Base-by-base conservation (phyloP, 306 rosid species). In the Cicer arietinum region DNA sequence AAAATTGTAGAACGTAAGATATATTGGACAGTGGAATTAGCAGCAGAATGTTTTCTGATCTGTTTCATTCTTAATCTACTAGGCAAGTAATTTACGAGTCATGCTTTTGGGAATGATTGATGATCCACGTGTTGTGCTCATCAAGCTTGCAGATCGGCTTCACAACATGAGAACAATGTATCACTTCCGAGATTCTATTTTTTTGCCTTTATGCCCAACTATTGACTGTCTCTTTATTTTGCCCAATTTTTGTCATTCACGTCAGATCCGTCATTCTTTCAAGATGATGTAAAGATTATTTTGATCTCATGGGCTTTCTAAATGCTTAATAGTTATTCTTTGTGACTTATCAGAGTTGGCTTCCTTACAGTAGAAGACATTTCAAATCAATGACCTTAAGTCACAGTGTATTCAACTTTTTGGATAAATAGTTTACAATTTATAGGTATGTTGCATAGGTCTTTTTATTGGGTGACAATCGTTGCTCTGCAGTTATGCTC, bases 61-160 rank as follows among this genome's bases (percentile, higher is more conserved):
- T 65, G 60, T 86, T 84, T 71, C 79, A 54, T 65, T 85, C 40
- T 73, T 69, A 78, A 83, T 84, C 73, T 89, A 45, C 50, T 75
- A 91, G 98, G 98, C 98, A 70, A 88, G 94, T 83, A 90, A 86
- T 81, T 83, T 94, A 75, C 88, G 92, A 77, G 92, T 91, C 76
- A 94, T 94, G 97, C 98, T 94, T 62, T 78, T 94, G 93, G 98
- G 98, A 82, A 94, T 94, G 98, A 93, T 94, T 88, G 98, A 94
- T 83, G 98, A 94, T 86, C 98, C 97, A 54, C 97, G 98, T 51
- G 91, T 90, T 39, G 96, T 94, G 84, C 98, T 94, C 85, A 88
- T 94, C 88, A 94, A 94, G 97, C 97, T 94, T 84, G 97, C 98
- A 11, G 98, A 94, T 61, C 98, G 98, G 46, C 98, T 94, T 87